Evolutionary conservation across 805 yeast species (phyloP), one percentile per base, ranked within the genome.

Genomic region (Yarrowia deformans): DNA sequence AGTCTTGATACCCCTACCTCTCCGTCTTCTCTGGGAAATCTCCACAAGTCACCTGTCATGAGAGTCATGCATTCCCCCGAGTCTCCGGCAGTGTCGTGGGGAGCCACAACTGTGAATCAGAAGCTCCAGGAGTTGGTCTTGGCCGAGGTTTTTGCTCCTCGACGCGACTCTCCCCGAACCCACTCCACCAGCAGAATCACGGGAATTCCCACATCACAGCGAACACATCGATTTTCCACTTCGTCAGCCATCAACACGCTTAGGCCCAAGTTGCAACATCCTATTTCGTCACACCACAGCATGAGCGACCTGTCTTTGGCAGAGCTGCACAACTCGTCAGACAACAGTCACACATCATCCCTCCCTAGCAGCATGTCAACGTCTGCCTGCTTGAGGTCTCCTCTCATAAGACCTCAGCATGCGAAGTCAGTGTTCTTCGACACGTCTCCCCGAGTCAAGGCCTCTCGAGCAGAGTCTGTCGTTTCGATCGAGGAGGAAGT

Each of bases 101-200:
- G 90, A 0, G 83, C 91, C 1, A 90, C 96, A 0, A 84, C 85
- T 3, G 87, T 90, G 3, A 90, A 90, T 75, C 82, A 87, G n/a
- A 85, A 87, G 74, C 78, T 90, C 35, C 89, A 89, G 73, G 94
- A 90, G 73, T 79, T 87, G 61, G 91, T 90, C 0, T 76, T 90
- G 32, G 84, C 85, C 40, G 96, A 90, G 75, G 95, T 90, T 0
- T 90, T 90, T 79, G 86, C 87, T 5, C 87, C 88, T 18, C 71
- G 75, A 12, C 75, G 74, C 10, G 69, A 63, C 13, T 67, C 55
- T 9, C 48, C 56, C 18, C 69, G 69, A 2, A 39, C 68, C 7
- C 52, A 35, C 8, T 23, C 45, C 12, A 54, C 60, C 18, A 54
- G 60, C 10, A 19, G 55, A 19, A 49, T 63, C 37, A 48, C 68